phyloP scores from a whole-genome alignment of 768 basidiomycete species.

The Inosperma sp. region DNA sequence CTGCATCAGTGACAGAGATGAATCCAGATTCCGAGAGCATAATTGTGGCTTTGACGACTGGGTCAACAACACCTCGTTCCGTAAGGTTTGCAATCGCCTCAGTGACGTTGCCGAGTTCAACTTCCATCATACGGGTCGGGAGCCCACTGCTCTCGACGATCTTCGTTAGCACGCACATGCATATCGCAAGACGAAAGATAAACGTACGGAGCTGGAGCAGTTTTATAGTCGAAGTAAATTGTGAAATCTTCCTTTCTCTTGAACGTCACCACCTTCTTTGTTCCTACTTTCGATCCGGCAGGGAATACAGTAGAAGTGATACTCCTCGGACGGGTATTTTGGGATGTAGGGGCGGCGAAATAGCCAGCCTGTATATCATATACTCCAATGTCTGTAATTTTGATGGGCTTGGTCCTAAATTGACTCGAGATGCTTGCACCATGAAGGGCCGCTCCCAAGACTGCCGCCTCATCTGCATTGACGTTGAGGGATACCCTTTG shows the following conservation, averaged over 20 bases:
- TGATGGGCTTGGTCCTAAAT: slow-evolving; percentile 94
- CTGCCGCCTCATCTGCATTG: slow-evolving; percentile 94
- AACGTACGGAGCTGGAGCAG: slow-evolving; percentile 54
- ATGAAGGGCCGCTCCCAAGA: slow-evolving; percentile 88
- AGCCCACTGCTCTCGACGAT: slow-evolving; percentile 55
- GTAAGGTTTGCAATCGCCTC: slow-evolving; percentile 83
- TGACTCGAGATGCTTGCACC: slow-evolving; percentile 85
- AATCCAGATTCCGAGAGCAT: slow-evolving; percentile 85
- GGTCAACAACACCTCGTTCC: slow-evolving; percentile 72
- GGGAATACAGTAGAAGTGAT: slow-evolving; percentile 79
- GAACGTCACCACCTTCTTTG: slow-evolving; percentile 83
- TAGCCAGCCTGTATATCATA: slow-evolving; percentile 82
- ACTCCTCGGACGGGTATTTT: slow-evolving; percentile 52
- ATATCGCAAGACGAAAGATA: neutral
- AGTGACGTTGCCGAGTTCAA: slow-evolving; percentile 64
- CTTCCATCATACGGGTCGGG: slow-evolving; percentile 70
- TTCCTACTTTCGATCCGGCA: slow-evolving; percentile 66
- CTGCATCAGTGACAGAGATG: slow-evolving; percentile 70
- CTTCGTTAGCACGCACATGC: too few relatives aligned
- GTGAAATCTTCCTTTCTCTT: slow-evolving; percentile 81
- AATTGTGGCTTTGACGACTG: slow-evolving; percentile 82
- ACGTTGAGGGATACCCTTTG: slow-evolving; percentile 90
- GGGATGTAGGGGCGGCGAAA: slow-evolving; percentile 52
- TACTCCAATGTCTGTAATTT: slow-evolving; percentile 65
- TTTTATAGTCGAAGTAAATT: slow-evolving; percentile 75